These are phyloP conservation scores for Mariannaea sp. DNA, from an alignment of 2,329 filamentous ascomycete species.

Conservation along the genomic window DNA sequence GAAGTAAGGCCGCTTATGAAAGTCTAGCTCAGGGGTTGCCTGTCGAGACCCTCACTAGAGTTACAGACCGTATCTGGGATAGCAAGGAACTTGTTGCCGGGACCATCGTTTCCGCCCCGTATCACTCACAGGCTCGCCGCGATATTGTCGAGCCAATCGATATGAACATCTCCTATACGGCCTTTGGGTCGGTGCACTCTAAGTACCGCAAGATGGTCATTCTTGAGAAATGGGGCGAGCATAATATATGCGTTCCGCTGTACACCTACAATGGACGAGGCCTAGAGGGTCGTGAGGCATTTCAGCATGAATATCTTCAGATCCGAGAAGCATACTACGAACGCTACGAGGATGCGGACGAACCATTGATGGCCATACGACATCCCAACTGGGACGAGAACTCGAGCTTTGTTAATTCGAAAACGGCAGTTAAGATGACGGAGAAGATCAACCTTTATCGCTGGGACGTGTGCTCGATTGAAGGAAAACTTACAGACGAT, in stretches of 20 bases:
- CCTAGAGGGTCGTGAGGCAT: slow-evolving; percentile 11
- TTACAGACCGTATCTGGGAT: slow-evolving; percentile 1
- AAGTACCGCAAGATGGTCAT: slow-evolving; percentile 35
- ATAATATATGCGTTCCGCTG: slow-evolving; percentile 26
- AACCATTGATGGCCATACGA: slow-evolving; percentile 15
- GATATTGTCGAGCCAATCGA: slow-evolving; percentile 8
- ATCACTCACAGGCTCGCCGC: slow-evolving; percentile 20
- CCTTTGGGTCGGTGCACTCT: slow-evolving; percentile 27
- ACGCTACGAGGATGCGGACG: neutral
- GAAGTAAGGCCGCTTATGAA: neutral
- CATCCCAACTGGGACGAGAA: slow-evolving; percentile 4
- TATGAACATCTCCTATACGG: slow-evolving; percentile 16
- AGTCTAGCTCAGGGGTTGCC: slow-evolving; percentile 14
- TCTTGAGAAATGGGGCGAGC: slow-evolving; percentile 26
- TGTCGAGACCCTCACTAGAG: slow-evolving; percentile 17
- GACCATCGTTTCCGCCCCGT: slow-evolving; percentile 28
- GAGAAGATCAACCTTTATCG: slow-evolving; percentile 17
- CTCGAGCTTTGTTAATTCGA: slow-evolving; percentile 19
- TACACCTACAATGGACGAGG: slow-evolving; percentile 29
- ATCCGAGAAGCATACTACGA: slow-evolving; percentile 16
- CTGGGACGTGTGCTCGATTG: slow-evolving; percentile 26
- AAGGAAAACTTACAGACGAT: slow-evolving; percentile 10
- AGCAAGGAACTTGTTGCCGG: slow-evolving; percentile 13
- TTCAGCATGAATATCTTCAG: slow-evolving; percentile 27
- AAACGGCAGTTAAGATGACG: slow-evolving; percentile 28